Base-by-base conservation (phyloP, 2,329 filamentous ascomycete species). In the Epicoccum sorghinum region DNA sequence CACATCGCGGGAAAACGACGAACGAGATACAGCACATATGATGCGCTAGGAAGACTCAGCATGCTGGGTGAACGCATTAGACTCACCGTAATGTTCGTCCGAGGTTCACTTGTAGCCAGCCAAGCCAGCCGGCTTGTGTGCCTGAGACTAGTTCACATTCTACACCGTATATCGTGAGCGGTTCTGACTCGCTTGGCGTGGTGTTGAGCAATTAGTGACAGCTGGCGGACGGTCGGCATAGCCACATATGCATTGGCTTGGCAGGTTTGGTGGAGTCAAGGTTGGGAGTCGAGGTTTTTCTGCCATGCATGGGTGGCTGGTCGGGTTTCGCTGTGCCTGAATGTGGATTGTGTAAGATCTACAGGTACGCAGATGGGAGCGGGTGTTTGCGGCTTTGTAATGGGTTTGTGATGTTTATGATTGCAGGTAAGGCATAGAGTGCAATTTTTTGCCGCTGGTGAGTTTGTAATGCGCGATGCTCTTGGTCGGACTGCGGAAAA, bases 21-120 rank as follows among this genome's bases (percentile, higher is more conserved):
- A 38, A 18, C 33, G 36, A 14, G 33, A 25, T 7, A 38, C 13
- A 24, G 25, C 14, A 41, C 18, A 18, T 18, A 18, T 18, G 18
- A 18, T 33, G 13, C 44, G 44, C 44, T 47, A 39, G 29, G 37
- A 23, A 36, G 25, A 23, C n/a, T 27, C 14, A 32, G 8, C 7
- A 10, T 33, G 30, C 18, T 46, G 45, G 46, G 36, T 25, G 41
- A 46, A 48, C 41, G 14, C 24, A 18, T 46, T 40, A 43, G 41
- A 42, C 52, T 47, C 52, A 46, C 52, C 52, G 46, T 46, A 45
- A 36, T 46, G 52, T 55, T 55, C 52, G 37, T 42, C 36, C 46
- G 47, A 50, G 52, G 41, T 47, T 50, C 46, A 41, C 29, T 55
- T 41, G 42, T 47, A 14, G 32, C 9, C 4, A 2, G 7, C 27